Evolutionary conservation across 148 eudicot species (phyloP).

Genomic region (Chenopodium formosanum): DNA sequence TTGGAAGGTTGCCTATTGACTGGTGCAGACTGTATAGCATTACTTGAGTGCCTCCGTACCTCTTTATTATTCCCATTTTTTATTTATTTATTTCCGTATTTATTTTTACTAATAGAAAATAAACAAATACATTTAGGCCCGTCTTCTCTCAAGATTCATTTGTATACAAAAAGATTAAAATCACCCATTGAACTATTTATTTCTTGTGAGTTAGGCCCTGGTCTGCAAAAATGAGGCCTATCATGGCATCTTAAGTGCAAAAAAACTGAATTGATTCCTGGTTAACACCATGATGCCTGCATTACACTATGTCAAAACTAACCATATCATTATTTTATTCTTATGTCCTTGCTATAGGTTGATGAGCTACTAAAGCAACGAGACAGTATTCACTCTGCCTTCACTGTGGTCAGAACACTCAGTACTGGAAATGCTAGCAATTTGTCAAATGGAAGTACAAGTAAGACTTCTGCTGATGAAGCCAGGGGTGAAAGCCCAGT

Average conservation of each 20-base stretch:
- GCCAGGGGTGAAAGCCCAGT: slow-evolving; percentile 61
- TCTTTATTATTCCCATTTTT: no score
- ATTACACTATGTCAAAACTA: background rate
- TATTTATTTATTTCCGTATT: no score
- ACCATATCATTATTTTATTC: background rate
- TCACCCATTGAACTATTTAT: no score
- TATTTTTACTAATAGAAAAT: no score
- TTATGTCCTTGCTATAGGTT: slow-evolving; percentile 52
- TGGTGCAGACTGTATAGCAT: background rate
- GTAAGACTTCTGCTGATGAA: slow-evolving; percentile 58
- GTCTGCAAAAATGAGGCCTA: background rate
- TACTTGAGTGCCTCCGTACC: no score
- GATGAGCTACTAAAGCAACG: slow-evolving; percentile 90
- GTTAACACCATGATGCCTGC: background rate
- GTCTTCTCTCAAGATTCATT: no score
- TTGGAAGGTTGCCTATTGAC: background rate
- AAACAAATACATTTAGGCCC: no score
- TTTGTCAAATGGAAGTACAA: slow-evolving; percentile 63
- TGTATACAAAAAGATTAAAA: no score
- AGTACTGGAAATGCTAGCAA: slow-evolving; percentile 33
- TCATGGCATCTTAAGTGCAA: background rate
- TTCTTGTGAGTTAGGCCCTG: background rate
- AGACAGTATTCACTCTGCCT: slow-evolving; percentile 79
- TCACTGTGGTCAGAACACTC: slow-evolving; percentile 53
- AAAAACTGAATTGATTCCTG: background rate